These are phyloP conservation scores for Phytophthora pseudosyringae DNA, from an alignment of 352 stramenopile species.

Conservation along the genomic window DNA sequence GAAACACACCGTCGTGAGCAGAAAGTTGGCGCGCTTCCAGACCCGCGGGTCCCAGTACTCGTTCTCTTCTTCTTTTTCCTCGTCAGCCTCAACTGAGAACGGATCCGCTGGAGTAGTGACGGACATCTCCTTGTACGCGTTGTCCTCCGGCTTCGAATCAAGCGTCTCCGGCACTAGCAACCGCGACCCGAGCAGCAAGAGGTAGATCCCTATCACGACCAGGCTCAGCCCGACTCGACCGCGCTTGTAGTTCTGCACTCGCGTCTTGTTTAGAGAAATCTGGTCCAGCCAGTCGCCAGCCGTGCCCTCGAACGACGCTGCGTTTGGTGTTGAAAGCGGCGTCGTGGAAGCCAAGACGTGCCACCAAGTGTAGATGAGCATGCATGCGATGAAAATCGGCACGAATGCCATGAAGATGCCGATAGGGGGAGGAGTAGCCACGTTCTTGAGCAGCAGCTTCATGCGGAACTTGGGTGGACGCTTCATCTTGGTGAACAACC, in stretches of 20 bases:
- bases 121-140: conserved; percentile 77
- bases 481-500: conserved; percentile 95
- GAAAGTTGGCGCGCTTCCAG: conserved; percentile 94
- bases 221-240: conserved; percentile 89
- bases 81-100: conserved; percentile 63
- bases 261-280: conserved; percentile 77
- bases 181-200: conserved; percentile 63
- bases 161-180: conserved; percentile 89
- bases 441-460: conserved; percentile 90
- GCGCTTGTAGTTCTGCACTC: conserved; percentile 85
- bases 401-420: conserved; percentile 76
- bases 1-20: conserved; percentile 86
- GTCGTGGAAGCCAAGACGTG: conserved; percentile 56
- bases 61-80: conserved; percentile 63
- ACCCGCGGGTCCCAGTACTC: conserved; percentile 81
- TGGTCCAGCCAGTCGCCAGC: conserved; percentile 90
- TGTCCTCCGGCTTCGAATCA: conserved; percentile 78
- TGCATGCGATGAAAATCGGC: conserved; percentile 58
- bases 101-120: conserved; percentile 43
- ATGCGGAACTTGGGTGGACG: conserved; percentile 94
- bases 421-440: conserved; percentile 83
- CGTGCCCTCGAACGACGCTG: conserved; percentile 85
- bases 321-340: conserved; percentile 56
- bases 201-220: conserved; percentile 83
- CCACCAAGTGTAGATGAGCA: conserved; percentile 89